phyloP scores from a whole-genome alignment of 1,284 basidiomycete genomes.

The Lentinula novae-zelandiae region DNA sequence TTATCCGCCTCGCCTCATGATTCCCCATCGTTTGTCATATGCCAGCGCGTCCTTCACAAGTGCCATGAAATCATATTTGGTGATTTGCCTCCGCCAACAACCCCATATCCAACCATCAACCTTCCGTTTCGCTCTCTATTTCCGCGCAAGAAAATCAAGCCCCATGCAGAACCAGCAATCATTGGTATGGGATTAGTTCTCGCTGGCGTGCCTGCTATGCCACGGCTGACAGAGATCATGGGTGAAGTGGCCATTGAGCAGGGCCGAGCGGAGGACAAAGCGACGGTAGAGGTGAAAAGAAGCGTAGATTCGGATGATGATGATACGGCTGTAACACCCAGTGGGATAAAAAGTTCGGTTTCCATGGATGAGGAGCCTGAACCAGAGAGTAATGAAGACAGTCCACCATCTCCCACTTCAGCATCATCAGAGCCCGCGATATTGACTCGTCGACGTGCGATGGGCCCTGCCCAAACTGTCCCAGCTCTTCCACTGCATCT shows the following conservation, averaged over 20 bases:
- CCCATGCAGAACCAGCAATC: conserved; percentile 69
- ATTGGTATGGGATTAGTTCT: conserved; percentile 86
- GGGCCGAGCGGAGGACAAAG: conserved; percentile 60
- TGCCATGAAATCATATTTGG: conserved; percentile 98
- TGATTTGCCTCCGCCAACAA: conserved; percentile 69
- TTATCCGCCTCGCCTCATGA: conserved; percentile 62
- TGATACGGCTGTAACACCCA: conserved; percentile 23
- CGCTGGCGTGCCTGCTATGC: conserved; percentile 78
- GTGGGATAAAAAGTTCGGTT: conserved; percentile 13
- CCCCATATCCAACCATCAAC: conserved; percentile 61
- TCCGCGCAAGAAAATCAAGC: conserved; percentile 63
- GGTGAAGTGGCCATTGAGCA: conserved; percentile 90
- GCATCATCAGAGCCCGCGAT: conserved; percentile 12
- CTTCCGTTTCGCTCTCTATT: conserved; percentile 46
- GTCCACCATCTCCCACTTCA: not conserved
- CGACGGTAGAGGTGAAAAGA: conserved; percentile 38
- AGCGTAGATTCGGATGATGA: conserved; percentile 47
- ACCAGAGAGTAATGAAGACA: conserved; percentile 17
- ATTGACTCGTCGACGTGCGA: conserved; percentile 39
- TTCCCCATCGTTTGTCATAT: conserved; percentile 85
- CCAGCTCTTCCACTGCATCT: conserved; percentile 64
- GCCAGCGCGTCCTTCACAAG: conserved; percentile 87
- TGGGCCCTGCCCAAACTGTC: conserved; percentile 64
- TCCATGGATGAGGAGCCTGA: conserved; percentile 17
- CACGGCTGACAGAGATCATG: conserved; percentile 64